phyloP scores from a whole-genome alignment of 768 basidiomycete species.

The Kwoniella sp. region DNA sequence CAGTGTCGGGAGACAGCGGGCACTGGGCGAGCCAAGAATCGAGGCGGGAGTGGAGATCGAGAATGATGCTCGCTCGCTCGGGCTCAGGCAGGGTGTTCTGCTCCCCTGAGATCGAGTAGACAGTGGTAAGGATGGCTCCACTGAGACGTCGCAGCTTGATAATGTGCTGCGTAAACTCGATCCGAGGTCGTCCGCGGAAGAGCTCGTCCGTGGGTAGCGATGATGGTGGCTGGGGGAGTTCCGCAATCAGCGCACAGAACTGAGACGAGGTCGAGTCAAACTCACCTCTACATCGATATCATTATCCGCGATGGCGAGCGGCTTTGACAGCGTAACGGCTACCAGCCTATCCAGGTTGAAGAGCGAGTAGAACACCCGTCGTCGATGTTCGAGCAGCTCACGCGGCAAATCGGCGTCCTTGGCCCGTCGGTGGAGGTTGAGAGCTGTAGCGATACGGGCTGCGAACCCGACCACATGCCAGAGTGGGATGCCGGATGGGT shows the following conservation, averaged over 20 bases:
- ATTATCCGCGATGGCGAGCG: constrained; percentile 26
- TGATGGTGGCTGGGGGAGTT: constrained; percentile 17
- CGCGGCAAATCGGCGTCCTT: constrained; percentile 12
- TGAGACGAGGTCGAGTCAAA: too few relatives aligned
- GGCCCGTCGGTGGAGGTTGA: constrained; percentile 23
- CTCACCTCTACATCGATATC: constrained; percentile 34
- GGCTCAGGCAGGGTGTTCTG: constrained; percentile 18
- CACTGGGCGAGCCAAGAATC: constrained; percentile 24
- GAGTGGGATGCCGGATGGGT: constrained; percentile 21
- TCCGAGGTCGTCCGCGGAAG: constrained; percentile 15
- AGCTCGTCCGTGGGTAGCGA: constrained; percentile 10
- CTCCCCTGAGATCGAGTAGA: constrained; percentile 16
- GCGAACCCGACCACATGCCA: constrained; percentile 37
- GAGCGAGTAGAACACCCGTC: constrained; percentile 26
- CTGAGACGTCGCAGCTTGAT: constrained; percentile 22
- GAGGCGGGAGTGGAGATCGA: constrained; percentile 14
- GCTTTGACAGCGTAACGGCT: constrained; percentile 22
- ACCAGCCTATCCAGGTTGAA: constrained; percentile 35
- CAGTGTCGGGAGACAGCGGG: constrained; percentile 3
- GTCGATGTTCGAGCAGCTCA: constrained; percentile 14
- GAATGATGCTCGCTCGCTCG: constrained; percentile 10
- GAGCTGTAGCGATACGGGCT: constrained; percentile 19
- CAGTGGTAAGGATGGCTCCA: constrained; percentile 22
- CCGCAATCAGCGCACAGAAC: too few relatives aligned
- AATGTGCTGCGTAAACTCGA: constrained; percentile 22